phyloP scores from a whole-genome alignment of 352 stramenopile species.

The Pythium plurisporium region DNA sequence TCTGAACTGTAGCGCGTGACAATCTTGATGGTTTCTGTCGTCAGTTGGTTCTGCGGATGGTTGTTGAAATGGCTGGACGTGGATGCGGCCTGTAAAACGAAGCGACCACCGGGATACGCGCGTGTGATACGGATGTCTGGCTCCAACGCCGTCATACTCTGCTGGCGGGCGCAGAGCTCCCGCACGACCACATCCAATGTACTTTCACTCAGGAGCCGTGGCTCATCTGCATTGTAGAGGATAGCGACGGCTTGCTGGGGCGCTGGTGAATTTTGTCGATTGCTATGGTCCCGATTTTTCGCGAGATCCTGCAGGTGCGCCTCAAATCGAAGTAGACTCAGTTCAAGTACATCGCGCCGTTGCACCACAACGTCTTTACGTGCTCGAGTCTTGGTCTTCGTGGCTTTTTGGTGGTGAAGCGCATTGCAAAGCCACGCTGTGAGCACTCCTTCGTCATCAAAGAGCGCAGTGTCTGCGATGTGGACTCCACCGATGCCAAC shows the following conservation, averaged over 20 bases:
- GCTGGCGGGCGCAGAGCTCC: slow-evolving; percentile 26
- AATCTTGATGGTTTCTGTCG: not conserved
- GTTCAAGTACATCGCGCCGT: slow-evolving; percentile 24
- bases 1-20: not conserved
- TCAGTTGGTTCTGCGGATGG: not conserved
- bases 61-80: no score
- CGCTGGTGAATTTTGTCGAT: no score
- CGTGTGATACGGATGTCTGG: slow-evolving; percentile 22
- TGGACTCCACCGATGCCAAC: slow-evolving; percentile 19
- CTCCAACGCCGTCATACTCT: slow-evolving; percentile 21
- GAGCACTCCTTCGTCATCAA: slow-evolving; percentile 37
- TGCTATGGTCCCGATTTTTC: not conserved
- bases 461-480: slow-evolving; percentile 36
- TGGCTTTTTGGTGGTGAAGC: not conserved
- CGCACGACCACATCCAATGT: slow-evolving; percentile 25
- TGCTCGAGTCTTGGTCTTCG: not conserved
- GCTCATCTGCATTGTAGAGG: slow-evolving; percentile 7
- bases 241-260: slow-evolving; percentile 23
- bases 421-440: slow-evolving; percentile 26
- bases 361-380: slow-evolving; percentile 1
- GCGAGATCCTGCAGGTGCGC: slow-evolving; percentile 29
- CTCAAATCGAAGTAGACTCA: slow-evolving; percentile 36
- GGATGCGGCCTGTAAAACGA: slow-evolving; percentile 28
- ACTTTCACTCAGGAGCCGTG: slow-evolving; percentile 16
- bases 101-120: slow-evolving; percentile 11